Percentiles rank a stretch among this genome's conserved stretches.
These are phyloP conservation scores for Citrus hindsii DNA, from an alignment of 345 rosid genomes.

Conservation along the genomic window DNA sequence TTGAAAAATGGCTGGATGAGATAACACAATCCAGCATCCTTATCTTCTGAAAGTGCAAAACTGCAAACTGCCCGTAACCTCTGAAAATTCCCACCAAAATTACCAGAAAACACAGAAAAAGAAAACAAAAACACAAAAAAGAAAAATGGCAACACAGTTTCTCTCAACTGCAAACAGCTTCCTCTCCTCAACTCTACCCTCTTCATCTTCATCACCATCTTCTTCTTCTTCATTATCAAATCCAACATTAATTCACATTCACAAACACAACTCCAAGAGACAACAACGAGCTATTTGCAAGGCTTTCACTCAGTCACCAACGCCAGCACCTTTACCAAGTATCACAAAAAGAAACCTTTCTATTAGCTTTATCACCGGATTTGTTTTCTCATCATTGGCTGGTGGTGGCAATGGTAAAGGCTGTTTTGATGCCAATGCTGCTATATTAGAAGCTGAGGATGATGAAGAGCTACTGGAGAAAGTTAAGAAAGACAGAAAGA, in stretches of 20 bases:
- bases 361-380: conserved; percentile 42
- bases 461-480: conserved; percentile 84
- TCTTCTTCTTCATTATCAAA: conserved; percentile 5
- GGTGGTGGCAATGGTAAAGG: conserved; percentile 12
- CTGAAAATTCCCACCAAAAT: conserved; percentile 32
- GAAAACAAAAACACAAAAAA: conserved; percentile 17
- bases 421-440: conserved; percentile 53
- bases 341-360: conserved; percentile 54
- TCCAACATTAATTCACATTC: conserved; percentile 15
- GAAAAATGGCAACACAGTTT: conserved; percentile 49
- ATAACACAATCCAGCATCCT: conserved; percentile 37
- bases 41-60: conserved; percentile 31
- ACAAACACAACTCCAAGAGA: conserved; percentile 25
- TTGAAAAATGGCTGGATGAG: conserved; percentile 34
- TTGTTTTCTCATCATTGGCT: conserved; percentile 40
- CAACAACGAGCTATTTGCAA: conserved; percentile 28
- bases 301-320: conserved; percentile 29
- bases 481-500: conserved; percentile 78
- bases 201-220: conserved; percentile 17
- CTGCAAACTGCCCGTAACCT: conserved; percentile 15
- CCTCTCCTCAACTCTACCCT: conserved; percentile 24
- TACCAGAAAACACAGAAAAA: conserved; percentile 15
- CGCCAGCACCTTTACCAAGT: conserved; percentile 17
- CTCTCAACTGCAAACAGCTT: conserved; percentile 50
- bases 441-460: conserved; percentile 90